Conservation (phyloP, 2,329 filamentous ascomycete genomes). For the Fonsecaea erecta region DNA sequence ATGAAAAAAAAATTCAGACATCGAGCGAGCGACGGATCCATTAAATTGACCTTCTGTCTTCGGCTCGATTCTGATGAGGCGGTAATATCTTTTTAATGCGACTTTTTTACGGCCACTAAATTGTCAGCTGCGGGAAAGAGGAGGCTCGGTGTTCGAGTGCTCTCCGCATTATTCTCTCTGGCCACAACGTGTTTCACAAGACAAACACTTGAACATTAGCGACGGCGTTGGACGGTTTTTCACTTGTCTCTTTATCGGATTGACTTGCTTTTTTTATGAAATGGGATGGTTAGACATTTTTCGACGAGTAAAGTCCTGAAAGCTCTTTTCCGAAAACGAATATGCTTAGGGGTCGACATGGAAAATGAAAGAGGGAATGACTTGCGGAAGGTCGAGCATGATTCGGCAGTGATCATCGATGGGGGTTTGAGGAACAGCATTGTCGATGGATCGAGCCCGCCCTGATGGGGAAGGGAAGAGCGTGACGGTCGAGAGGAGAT, state of each 20-base stretch:
- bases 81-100: slow-evolving; percentile 26
- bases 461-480: neutral
- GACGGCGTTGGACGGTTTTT: slow-evolving; percentile 37
- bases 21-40: slow-evolving; percentile 35
- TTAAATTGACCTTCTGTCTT: slow-evolving; percentile 39
- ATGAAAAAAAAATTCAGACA: slow-evolving; percentile 7
- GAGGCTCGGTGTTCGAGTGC: slow-evolving; percentile 3
- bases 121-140: slow-evolving; percentile 24
- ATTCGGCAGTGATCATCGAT: neutral
- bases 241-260: slow-evolving; percentile 22
- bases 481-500: neutral
- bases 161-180: slow-evolving; percentile 17
- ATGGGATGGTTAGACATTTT: slow-evolving; percentile 13
- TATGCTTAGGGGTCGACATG: slow-evolving; percentile 13
- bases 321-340: slow-evolving; percentile 14
- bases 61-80: slow-evolving; percentile 9
- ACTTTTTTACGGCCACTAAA: slow-evolving; percentile 27
- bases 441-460: neutral
- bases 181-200: slow-evolving; percentile 20
- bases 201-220: slow-evolving; percentile 34
- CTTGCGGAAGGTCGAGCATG: neutral
- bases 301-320: slow-evolving; percentile 25
- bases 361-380: slow-evolving; percentile 5
- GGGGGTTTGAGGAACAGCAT: neutral
- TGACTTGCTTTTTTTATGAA: slow-evolving; percentile 19